Evolutionary conservation across 2,329 filamentous ascomycete species (phyloP).

Genomic region (Rutstroemia sp.): DNA sequence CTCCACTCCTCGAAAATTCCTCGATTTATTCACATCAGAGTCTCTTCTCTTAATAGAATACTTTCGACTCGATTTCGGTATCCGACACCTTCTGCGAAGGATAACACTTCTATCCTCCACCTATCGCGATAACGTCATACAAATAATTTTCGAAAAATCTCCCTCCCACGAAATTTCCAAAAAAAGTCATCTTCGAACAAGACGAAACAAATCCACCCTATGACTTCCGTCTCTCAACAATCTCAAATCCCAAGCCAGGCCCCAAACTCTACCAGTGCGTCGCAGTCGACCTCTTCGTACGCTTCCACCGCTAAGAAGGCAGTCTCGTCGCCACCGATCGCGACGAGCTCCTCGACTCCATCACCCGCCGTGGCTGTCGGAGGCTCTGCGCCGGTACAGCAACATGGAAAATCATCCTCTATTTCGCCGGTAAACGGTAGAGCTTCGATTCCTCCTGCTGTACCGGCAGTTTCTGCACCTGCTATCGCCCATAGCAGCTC

Average conservation of each 20-base stretch:
- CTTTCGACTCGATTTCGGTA: constrained; percentile 19
- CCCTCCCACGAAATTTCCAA: constrained; percentile 4
- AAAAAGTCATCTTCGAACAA: constrained; percentile 11
- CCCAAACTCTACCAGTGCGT: constrained; percentile 47
- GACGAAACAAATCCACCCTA: constrained; percentile 23
- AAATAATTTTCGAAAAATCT: constrained; percentile 1
- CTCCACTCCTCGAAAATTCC: constrained; percentile 9
- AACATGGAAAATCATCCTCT: constrained; percentile 58
- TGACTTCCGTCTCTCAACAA: constrained; percentile 31
- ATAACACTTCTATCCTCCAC: background rate
- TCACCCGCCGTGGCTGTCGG: constrained; percentile 48
- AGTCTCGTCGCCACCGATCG: constrained; percentile 52
- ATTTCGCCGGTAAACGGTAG: constrained; percentile 82
- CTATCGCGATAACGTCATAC: constrained; percentile 27
- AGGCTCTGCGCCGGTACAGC: constrained; percentile 44
- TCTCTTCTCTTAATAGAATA: background rate
- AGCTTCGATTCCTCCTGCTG: constrained; percentile 60
- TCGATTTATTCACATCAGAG: constrained; percentile 10
- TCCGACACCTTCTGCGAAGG: constrained; percentile 23
- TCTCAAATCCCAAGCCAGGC: constrained; percentile 36
- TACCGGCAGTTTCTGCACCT: constrained; percentile 52
- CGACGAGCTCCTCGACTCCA: constrained; percentile 49
- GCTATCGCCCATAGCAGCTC: constrained; percentile 55
- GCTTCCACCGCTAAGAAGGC: constrained; percentile 61
- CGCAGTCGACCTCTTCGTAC: constrained; percentile 53